These are phyloP conservation scores for Tetrapisispora pingtungensis DNA, from an alignment of 805 yeast genomes.

Conservation along the genomic window DNA sequence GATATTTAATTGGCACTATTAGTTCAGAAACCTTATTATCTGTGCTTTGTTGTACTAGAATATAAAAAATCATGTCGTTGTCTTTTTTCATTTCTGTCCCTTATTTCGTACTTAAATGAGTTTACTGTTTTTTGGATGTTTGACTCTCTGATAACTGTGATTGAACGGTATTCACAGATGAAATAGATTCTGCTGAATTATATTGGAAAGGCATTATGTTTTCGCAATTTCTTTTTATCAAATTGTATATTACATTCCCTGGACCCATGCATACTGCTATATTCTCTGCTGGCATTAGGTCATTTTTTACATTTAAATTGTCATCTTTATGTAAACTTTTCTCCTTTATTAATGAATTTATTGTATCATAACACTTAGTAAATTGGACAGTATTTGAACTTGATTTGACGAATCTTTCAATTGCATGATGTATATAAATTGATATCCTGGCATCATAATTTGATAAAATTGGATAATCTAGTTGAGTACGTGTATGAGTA, in stretches of 20 bases:
- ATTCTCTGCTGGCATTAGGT: background rate
- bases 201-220: conserved; percentile 15
- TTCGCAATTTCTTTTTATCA: conserved; percentile 22
- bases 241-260: conserved; percentile 22
- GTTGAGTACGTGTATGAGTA: conserved; percentile 15
- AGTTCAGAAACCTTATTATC: too few species aligned
- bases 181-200: conserved; percentile 20
- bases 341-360: conserved; percentile 7
- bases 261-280: conserved; percentile 26
- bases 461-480: conserved; percentile 24
- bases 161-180: conserved; percentile 10
- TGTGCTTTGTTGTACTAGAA: background rate
- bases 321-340: conserved; percentile 3
- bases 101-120: background rate
- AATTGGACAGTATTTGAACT: conserved; percentile 28
- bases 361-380: conserved; percentile 25
- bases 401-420: conserved; percentile 27
- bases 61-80: background rate
- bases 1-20: too few species aligned
- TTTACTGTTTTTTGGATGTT: background rate
- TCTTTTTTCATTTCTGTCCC: background rate
- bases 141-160: background rate
- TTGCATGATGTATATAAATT: conserved; percentile 20
- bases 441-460: conserved; percentile 25
- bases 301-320: background rate